Percentiles rank a stretch among this genome's conserved stretches.
These are phyloP conservation scores for Lachancea nothofagi DNA, from an alignment of 805 yeast genomes.

Conservation along the genomic window DNA sequence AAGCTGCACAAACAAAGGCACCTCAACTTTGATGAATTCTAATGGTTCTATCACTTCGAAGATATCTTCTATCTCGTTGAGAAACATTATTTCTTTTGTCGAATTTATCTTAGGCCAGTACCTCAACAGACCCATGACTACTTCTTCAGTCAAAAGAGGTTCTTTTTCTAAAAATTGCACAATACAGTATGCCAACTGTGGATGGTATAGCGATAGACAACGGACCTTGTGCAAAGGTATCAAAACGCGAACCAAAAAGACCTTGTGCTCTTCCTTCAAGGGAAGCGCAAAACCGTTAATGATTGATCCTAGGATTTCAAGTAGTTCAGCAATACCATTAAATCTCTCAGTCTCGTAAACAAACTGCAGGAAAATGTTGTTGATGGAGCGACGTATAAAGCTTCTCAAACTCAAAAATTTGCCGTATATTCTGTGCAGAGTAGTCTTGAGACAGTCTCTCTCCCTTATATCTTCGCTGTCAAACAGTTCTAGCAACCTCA, in stretches of 20 bases:
- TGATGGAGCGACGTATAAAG: constrained; percentile 85
- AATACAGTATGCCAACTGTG: constrained; percentile 94
- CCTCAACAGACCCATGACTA: constrained; percentile 85
- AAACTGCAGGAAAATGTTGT: constrained; percentile 87
- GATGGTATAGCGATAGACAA: constrained; percentile 84
- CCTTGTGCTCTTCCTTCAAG: constrained; percentile 92
- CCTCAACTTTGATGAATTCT: constrained; percentile 86
- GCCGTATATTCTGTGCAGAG: constrained; percentile 93
- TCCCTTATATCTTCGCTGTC: constrained; percentile 97
- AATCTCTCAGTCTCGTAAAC: constrained; percentile 93
- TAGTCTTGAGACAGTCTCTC: constrained; percentile 90
- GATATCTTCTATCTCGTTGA: constrained; percentile 93
- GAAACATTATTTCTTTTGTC: constrained; percentile 92
- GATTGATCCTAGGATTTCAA: constrained; percentile 92
- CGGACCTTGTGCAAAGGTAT: constrained; percentile 91
- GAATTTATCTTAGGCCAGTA: constrained; percentile 97
- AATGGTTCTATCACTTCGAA: constrained; percentile 93
- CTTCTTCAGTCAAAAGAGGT: constrained; percentile 87
- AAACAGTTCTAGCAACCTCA: constrained; percentile 76
- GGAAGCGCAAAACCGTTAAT: constrained; percentile 98
- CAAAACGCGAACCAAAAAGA: constrained; percentile 77
- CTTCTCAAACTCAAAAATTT: constrained; percentile 86
- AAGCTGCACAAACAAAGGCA: constrained; percentile 88
- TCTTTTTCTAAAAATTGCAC: constrained; percentile 96
- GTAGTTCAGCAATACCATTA: constrained; percentile 90